Evolutionary conservation across 768 basidiomycete species (phyloP), one percentile per base, ranked within the genome.

Genomic region (Mycena amicta): DNA sequence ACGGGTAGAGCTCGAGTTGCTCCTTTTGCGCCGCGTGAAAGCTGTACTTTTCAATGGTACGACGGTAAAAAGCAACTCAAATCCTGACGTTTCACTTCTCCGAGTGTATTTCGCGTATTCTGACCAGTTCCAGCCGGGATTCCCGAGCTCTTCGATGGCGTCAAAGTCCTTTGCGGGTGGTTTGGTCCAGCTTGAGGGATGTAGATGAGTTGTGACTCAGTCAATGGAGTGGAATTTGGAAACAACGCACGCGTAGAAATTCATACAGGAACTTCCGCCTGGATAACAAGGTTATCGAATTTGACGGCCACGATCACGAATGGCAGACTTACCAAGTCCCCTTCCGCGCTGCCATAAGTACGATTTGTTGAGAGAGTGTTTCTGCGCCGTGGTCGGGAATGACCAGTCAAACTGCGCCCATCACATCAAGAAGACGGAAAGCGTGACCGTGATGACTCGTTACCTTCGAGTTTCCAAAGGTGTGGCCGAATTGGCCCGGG

Each of bases 41-140:
- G 2, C 72, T 75, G 28, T 28, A 27, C 1, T 37, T 5, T 8
- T 11, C 25, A 41, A 52, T 6, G 41, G 37, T 4, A 22, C 25
- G 30, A 39, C 39, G 51, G 45, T 22, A 31, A 29, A 55, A 53
- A 20, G 20, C n/a, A n/a, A n/a, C n/a, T 28, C 49, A 62, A 37
- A 37, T 37, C 8, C 71, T 25, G 27, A 81, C 79, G 63, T 77
- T 62, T 77, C 76, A 6, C 71, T 65, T 52, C 71, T 75, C 57
- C 68, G 70, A 4, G 71, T 72, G 57, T 78, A 78, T 47, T 75
- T 73, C 6, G 69, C 53, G 52, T 73, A 78, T 20, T 75, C 72
- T 0, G 71, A 64, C 80, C 80, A 84, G 61, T 82, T 83, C 83
- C 83, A 85, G 4, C 82, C 83, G 1, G 74, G 72, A 56, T 84